Conservation (phyloP, 2,329 filamentous ascomycete genomes). For the Hansfordia pulvinata region DNA sequence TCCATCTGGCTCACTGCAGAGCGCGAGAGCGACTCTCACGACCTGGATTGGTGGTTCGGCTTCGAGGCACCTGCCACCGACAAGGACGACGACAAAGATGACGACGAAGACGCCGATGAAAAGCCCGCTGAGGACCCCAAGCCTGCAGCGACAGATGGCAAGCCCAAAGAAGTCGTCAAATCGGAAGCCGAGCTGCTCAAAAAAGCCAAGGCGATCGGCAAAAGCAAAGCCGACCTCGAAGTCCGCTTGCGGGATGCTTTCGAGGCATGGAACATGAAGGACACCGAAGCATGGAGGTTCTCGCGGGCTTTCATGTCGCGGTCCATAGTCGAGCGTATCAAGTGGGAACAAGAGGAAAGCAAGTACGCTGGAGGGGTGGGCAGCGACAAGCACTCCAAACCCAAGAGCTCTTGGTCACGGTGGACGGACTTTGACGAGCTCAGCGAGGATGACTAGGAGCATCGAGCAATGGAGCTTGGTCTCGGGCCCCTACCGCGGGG, state of each 20-base stretch:
- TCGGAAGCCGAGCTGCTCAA: conserved; percentile 38
- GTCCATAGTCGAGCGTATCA: conserved; percentile 43
- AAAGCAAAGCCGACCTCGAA: conserved; percentile 26
- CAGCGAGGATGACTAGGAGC: conserved; percentile 2
- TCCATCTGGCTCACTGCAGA: conserved; percentile 76
- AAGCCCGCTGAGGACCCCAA: conserved; percentile 26
- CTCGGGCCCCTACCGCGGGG: too few species aligned
- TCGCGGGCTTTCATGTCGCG: conserved; percentile 53
- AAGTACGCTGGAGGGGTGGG: conserved; percentile 51
- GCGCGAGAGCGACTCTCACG: conserved; percentile 39
- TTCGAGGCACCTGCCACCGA: conserved; percentile 57
- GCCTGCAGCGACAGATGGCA: conserved; percentile 41
- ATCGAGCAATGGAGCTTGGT: too few species aligned
- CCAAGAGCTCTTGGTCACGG: conserved; percentile 16
- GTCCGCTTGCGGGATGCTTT: conserved; percentile 35
- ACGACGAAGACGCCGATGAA: neutral
- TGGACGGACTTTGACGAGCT: conserved; percentile 20
- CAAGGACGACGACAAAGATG: conserved; percentile 36
- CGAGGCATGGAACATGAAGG: conserved; percentile 57
- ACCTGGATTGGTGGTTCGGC: conserved; percentile 82
- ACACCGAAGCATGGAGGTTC: conserved; percentile 69
- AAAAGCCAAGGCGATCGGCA: conserved; percentile 33
- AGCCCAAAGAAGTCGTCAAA: conserved; percentile 34
- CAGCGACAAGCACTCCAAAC: conserved; percentile 24
- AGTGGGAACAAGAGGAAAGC: conserved; percentile 59